phyloP scores from a whole-genome alignment of 331 rosid genomes.

The Malus hybrid region DNA sequence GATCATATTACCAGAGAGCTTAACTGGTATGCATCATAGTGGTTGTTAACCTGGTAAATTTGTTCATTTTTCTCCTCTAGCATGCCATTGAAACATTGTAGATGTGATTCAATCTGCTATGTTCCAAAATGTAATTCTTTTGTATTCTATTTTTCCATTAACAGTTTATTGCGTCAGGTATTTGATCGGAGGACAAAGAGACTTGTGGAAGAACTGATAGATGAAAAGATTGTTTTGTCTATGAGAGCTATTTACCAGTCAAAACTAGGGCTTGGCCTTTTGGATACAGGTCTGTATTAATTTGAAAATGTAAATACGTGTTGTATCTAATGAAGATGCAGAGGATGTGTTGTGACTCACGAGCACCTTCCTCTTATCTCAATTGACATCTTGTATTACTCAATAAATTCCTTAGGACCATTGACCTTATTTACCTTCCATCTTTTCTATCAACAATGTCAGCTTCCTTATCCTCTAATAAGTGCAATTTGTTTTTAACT shows the following conservation, averaged over 20 bases:
- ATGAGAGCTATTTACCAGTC: constrained; percentile 99
- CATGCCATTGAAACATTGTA: neutral
- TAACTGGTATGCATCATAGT: neutral
- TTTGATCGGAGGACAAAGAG: constrained; percentile 81
- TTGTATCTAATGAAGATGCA: neutral
- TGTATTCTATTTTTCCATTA: constrained; percentile 10
- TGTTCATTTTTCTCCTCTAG: neutral
- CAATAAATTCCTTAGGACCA: neutral
- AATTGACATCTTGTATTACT: neutral
- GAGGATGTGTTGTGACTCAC: neutral
- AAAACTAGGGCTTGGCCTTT: constrained; percentile 78
- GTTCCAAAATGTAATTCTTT: neutral
- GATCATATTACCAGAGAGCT: neutral
- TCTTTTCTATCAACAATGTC: neutral
- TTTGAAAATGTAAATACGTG: neutral
- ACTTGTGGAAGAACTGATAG: constrained; percentile 91
- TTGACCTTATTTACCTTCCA: neutral
- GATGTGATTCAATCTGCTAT: neutral
- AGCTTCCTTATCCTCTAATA: neutral
- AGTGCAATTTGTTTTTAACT: neutral
- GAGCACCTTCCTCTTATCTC: neutral
- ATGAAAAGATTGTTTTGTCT: constrained; percentile 79
- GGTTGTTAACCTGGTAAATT: neutral
- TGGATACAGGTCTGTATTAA: constrained; percentile 61
- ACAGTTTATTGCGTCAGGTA: constrained; percentile 42